These are phyloP conservation scores for Ophiostoma montium DNA, from an alignment of 2,329 filamentous ascomycete species.

Conservation along the genomic window DNA sequence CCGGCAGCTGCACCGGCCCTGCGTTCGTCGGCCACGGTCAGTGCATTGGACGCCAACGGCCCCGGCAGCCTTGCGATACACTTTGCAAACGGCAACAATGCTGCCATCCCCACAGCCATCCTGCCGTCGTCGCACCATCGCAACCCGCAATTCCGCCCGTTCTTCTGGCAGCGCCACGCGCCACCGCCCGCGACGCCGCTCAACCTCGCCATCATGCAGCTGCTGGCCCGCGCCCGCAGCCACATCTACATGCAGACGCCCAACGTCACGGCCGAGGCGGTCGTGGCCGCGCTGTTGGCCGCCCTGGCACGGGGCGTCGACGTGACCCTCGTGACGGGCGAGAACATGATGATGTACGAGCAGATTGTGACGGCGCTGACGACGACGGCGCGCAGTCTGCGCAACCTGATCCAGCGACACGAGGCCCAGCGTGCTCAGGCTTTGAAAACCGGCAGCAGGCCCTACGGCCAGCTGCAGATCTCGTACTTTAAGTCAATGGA, in stretches of 20 bases:
- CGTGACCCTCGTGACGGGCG: slow-evolving; percentile 53
- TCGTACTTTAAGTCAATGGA: slow-evolving; percentile 36
- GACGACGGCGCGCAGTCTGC: slow-evolving; percentile 52
- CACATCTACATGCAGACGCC: slow-evolving; percentile 61
- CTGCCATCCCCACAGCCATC: slow-evolving; percentile 36
- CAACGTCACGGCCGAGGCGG: slow-evolving; percentile 56
- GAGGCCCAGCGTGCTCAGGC: slow-evolving; percentile 13
- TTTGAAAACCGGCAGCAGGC: neutral
- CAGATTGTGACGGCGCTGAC: slow-evolving; percentile 70
- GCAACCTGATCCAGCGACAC: slow-evolving; percentile 43
- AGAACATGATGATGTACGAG: slow-evolving; percentile 61
- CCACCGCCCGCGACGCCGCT: slow-evolving; percentile 44
- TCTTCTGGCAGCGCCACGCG: slow-evolving; percentile 30
- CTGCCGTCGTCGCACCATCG: slow-evolving; percentile 61
- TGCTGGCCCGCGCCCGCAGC: slow-evolving; percentile 42
- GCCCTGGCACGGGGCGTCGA: slow-evolving; percentile 53
- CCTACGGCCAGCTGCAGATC: slow-evolving; percentile 37
- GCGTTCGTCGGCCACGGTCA: neutral
- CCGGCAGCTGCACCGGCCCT: neutral
- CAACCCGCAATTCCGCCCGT: slow-evolving; percentile 47
- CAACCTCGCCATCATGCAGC: slow-evolving; percentile 47
- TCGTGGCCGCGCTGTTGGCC: slow-evolving; percentile 46
- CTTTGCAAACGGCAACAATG: slow-evolving; percentile 2
- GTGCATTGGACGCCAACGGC: slow-evolving; percentile 8
- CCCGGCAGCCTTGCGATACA: slow-evolving; percentile 10